Conservation (phyloP, 2,329 filamentous ascomycete species). For the Penicillium hordei region DNA sequence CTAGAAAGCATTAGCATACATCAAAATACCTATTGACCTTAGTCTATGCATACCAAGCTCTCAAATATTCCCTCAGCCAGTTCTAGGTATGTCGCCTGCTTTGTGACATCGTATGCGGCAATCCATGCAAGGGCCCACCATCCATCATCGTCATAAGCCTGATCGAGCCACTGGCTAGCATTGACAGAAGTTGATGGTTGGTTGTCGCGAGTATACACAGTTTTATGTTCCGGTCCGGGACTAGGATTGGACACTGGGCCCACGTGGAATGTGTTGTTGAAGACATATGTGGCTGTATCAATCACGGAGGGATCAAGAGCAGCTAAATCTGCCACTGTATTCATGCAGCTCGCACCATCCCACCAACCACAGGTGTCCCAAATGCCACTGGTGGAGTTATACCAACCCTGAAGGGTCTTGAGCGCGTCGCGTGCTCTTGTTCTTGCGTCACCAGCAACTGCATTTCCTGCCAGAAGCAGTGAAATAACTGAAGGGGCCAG, state of each 20-base stretch:
- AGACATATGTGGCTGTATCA: constrained; percentile 40
- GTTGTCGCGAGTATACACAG: constrained; percentile 9
- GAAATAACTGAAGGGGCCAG: constrained; percentile 10
- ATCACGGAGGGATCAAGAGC: constrained; percentile 36
- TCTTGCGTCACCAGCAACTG: constrained; percentile 15
- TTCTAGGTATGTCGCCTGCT: constrained; percentile 46
- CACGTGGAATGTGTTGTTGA: constrained; percentile 45
- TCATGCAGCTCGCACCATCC: constrained; percentile 69
- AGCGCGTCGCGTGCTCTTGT: constrained; percentile 32
- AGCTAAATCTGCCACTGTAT: constrained; percentile 58
- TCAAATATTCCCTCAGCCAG: constrained; percentile 53
- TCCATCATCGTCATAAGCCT: constrained; percentile 53
- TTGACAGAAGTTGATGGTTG: constrained; percentile 16
- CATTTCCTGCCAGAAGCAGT: constrained; percentile 6
- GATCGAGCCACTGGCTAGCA: constrained; percentile 30
- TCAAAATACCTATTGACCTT: not conserved
- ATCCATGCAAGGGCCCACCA: constrained; percentile 58
- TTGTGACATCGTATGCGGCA: constrained; percentile 55
- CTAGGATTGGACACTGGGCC: constrained; percentile 23
- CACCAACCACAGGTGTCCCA: constrained; percentile 70
- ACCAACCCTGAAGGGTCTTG: constrained; percentile 59
- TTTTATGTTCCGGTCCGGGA: constrained; percentile 18
- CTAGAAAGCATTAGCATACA: constrained; percentile 12
- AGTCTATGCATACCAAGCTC: constrained; percentile 37
- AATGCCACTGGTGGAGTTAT: constrained; percentile 59